Evolutionary conservation across 352 stramenopile genomes (phyloP).

Genomic region (Phytophthora boehmeriae): DNA sequence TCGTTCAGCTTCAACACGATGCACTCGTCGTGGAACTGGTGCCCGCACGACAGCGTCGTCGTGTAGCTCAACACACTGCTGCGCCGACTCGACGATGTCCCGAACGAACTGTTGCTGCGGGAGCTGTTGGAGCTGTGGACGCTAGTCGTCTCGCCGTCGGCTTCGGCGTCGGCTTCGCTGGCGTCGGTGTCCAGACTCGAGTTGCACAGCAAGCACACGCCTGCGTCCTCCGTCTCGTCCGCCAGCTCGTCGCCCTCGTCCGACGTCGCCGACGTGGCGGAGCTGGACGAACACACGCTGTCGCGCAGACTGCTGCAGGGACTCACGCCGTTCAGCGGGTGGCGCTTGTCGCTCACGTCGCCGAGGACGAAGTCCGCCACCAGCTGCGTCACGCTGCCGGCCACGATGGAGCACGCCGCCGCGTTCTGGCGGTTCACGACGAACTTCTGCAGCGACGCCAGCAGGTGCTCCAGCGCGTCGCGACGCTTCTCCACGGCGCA

Average conservation of each 20-base stretch:
- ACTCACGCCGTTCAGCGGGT: slow-evolving; percentile 29
- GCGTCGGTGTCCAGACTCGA: slow-evolving; percentile 19
- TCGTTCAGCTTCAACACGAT: slow-evolving; percentile 60
- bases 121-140: slow-evolving; percentile 7
- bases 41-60: slow-evolving; percentile 52
- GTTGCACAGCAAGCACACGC: slow-evolving; percentile 24
- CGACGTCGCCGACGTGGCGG: slow-evolving; percentile 15
- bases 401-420: slow-evolving; percentile 32
- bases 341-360: slow-evolving; percentile 32
- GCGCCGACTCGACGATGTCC: slow-evolving; percentile 14
- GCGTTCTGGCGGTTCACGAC: slow-evolving; percentile 38
- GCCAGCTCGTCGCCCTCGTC: slow-evolving; percentile 23
- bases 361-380: slow-evolving; percentile 36
- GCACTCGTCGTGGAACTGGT: slow-evolving; percentile 70
- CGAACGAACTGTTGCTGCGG: slow-evolving; percentile 7
- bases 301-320: slow-evolving; percentile 8
- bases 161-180: no score
- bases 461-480: slow-evolving; percentile 30
- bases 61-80: slow-evolving; percentile 35
- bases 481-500: slow-evolving; percentile 32
- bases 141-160: slow-evolving; percentile 1
- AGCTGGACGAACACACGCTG: slow-evolving; percentile 8
- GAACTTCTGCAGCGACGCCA: slow-evolving; percentile 45
- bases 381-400: slow-evolving; percentile 26
- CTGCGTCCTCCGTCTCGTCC: slow-evolving; percentile 13